phyloP scores from a whole-genome alignment of 345 rosid species.

The Corymbia maculata region DNA sequence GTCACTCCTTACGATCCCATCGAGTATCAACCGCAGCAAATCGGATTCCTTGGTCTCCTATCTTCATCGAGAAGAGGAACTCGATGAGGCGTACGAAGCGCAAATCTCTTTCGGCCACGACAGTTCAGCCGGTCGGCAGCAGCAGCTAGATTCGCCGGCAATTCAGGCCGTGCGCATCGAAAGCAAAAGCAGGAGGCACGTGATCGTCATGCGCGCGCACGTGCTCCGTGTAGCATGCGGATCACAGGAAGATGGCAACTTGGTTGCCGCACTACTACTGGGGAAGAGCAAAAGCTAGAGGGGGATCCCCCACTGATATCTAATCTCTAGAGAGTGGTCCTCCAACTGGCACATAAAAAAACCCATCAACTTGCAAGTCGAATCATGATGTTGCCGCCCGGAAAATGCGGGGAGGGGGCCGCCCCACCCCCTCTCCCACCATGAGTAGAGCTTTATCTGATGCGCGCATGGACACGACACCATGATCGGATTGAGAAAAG shows the following conservation, averaged over 20 bases:
- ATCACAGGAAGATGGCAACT: background rate
- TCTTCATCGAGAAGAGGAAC: background rate
- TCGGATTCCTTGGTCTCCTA: accelerated
- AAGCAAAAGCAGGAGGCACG: background rate
- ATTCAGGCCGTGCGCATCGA: background rate
- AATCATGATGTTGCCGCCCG: background rate
- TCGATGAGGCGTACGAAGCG: background rate
- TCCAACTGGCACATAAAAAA: background rate
- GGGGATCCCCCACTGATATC: background rate
- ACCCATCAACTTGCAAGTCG: accelerated
- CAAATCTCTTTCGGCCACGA: background rate
- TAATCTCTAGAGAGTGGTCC: background rate
- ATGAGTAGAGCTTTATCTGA: background rate
- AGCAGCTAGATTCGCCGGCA: background rate
- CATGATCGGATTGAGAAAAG: background rate
- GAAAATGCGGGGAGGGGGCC: background rate
- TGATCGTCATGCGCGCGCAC: background rate
- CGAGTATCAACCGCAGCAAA: background rate
- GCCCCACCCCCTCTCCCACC: background rate
- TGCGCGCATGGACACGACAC: accelerated
- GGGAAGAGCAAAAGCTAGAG: background rate
- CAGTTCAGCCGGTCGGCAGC: background rate
- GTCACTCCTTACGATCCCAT: background rate
- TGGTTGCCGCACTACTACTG: background rate
- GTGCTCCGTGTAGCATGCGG: background rate